Evolutionary conservation across 2,329 filamentous ascomycete genomes (phyloP).

Genomic region (Albophoma yamanashiensis): DNA sequence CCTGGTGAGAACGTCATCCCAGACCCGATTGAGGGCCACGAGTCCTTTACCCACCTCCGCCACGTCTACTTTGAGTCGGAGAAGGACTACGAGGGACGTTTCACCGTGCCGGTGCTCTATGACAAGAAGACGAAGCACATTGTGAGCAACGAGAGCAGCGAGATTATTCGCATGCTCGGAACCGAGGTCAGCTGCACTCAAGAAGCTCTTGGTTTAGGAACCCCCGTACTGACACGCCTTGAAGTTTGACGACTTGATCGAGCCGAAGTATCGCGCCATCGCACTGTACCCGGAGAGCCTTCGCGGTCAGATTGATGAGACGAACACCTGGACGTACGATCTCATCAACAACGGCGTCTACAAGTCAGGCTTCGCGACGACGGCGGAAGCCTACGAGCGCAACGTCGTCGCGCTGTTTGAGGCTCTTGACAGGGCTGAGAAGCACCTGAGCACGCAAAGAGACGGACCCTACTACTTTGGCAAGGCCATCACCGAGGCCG

Average conservation of each 20-base stretch:
- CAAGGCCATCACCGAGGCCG: slow-evolving; percentile 64
- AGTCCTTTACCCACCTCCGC: slow-evolving; percentile 57
- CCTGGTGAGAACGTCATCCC: slow-evolving; percentile 54
- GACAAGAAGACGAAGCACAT: slow-evolving; percentile 67
- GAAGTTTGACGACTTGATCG: slow-evolving; percentile 61
- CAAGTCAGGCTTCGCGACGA: slow-evolving; percentile 75
- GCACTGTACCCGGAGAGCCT: slow-evolving; percentile 59
- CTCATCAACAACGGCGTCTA: slow-evolving; percentile 62
- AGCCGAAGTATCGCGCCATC: slow-evolving; percentile 45
- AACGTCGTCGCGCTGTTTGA: slow-evolving; percentile 63
- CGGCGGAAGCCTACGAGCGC: slow-evolving; percentile 70
- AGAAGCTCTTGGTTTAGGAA: neutral
- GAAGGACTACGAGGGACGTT: slow-evolving; percentile 63
- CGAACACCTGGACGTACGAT: slow-evolving; percentile 74
- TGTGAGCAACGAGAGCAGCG: slow-evolving; percentile 84
- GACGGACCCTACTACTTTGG: slow-evolving; percentile 66
- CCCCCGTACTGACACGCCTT: neutral
- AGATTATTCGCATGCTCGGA: slow-evolving; percentile 88
- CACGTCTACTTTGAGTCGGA: slow-evolving; percentile 72
- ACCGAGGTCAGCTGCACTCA: slow-evolving; percentile 41
- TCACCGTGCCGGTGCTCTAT: slow-evolving; percentile 81
- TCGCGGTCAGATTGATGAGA: slow-evolving; percentile 59
- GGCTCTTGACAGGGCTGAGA: slow-evolving; percentile 66
- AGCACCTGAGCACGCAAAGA: slow-evolving; percentile 43
- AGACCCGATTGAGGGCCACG: slow-evolving; percentile 60